Evolutionary conservation across 2,329 filamentous ascomycete species (phyloP).

Genomic region (Chrysoporthe cubensis): DNA sequence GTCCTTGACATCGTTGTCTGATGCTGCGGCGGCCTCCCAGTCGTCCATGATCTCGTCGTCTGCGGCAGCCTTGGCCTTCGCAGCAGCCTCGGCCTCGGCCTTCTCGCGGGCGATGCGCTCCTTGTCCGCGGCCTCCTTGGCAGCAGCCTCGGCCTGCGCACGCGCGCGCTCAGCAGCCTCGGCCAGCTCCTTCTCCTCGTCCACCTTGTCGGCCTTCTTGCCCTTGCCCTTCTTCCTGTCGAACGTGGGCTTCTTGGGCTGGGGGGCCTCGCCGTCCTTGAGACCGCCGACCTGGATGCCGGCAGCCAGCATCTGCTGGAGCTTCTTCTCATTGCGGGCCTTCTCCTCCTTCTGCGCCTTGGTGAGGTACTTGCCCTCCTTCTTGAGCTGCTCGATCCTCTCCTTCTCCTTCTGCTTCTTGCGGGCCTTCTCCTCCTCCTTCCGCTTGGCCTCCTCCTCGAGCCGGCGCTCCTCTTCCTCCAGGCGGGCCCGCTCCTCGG

Average conservation of each 20-base stretch:
- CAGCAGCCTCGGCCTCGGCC: conserved; percentile 60
- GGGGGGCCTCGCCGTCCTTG: conserved; percentile 56
- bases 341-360: conserved; percentile 86
- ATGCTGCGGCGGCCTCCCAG: conserved; percentile 84
- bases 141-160: conserved; percentile 68
- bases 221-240: conserved; percentile 71
- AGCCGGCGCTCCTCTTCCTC: conserved; percentile 68
- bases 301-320: conserved; percentile 83
- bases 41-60: conserved; percentile 64
- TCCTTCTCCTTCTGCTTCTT: conserved; percentile 90
- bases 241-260: conserved; percentile 68
- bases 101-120: conserved; percentile 49
- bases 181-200: conserved; percentile 78
- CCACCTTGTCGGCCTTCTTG: conserved; percentile 63
- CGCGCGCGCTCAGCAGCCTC: conserved; percentile 77
- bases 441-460: conserved; percentile 70
- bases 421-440: conserved; percentile 72
- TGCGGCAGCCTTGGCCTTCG: conserved; percentile 58
- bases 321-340: conserved; percentile 74
- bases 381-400: conserved; percentile 84
- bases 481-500: conserved; percentile 57
- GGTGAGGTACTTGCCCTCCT: conserved; percentile 83
- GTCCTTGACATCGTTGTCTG: conserved; percentile 81
- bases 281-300: conserved; percentile 72
- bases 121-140: conserved; percentile 36